Evolutionary conservation across 495 filamentous ascomycete species (phyloP), one percentile per base, ranked within the genome.

Genomic region (Terfezia claveryi): DNA sequence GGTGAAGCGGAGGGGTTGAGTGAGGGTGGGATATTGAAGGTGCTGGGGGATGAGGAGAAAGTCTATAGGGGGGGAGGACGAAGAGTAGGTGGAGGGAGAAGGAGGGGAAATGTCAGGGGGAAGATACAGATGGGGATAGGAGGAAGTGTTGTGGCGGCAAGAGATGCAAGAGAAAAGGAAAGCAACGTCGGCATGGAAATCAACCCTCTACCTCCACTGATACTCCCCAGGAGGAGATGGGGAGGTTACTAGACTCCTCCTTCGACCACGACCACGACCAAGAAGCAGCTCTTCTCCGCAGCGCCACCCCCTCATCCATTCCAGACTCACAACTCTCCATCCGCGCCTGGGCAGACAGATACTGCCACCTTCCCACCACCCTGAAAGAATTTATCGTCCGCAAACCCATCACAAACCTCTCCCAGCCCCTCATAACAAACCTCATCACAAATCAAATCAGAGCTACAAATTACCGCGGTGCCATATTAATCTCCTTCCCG

Each of bases 391-490:
- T 52, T 12, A 56, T 59, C 53, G 37, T 37, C 20, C 37, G 12
- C 17, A 55, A 37, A 17, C 53, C 55, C 37, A 57, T 53, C 55
- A 38, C 55, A 27, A 46, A 36, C 17, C 36, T 27, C 36, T 27
- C 12, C 17, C 4, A 69, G 66, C 61, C 61, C 9, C 58, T 60
- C 16, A 63, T 80, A 8, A 70, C 67, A 55, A 55, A 68, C 17
- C 66, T 70, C 6, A 61, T 82, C 14, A 62, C 66, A 23, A 58
- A 57, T 10, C 56, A 79, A 12, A 73, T 83, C 17, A 66, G 71
- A 37, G 60, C 66, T 14, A 80, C 78, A 10, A 76, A 79, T 60
- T 83, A 82, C 67, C 69, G 72, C n/a, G 79, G 78, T 10, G 58
- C 69, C 23, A 62, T 79, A 23, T 49, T 59, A 7, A 68, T 83